Base-by-base conservation (phyloP, 1,139 yeast genomes). In the Suhomyces ambrosiae region DNA sequence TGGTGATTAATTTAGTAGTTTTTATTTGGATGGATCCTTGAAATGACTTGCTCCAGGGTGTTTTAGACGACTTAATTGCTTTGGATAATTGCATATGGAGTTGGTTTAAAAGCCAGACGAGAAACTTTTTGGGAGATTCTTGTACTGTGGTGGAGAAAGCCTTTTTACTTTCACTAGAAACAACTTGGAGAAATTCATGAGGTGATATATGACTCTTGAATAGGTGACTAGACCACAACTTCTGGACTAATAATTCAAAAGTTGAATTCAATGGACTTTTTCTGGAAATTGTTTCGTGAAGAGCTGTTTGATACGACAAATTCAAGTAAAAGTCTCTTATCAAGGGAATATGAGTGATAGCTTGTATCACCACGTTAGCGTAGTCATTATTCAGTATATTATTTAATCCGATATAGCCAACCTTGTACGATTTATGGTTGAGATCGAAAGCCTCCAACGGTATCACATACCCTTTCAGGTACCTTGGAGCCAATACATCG, bases 371-470 rank as follows among this genome's bases (percentile, higher is more conserved):
- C 1, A 76, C 85, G 48, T 80, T 82, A 26, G 79, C 63, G 48
- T 78, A 79, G 41, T 74, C 81, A 19, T 53, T 57, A 6, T 61
- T 58, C 31, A 71, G 64, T 35, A 79, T 65, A 47, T 76, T 76
- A 53, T 79, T 81, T 39, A 86, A 50, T 0, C 90, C 89, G 22
- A 85, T 65, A 49, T 64, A 82, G 0, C 95, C 95, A 3, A 82
- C 82, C 3, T 53, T 44, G 49, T 83, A 86, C 5, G 57, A 43
- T 12, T 65, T 60, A 15, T 70, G 71, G 27, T 62, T 56, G 28
- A 81, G 56, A 48, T 79, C 85, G 10, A 45, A 44, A 3, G 66
- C 53, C 4, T 35, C 33, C 5, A 31, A 30, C 1, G 45, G 45
- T 6, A 33, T 12, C 7, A 16, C 30, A 39, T 42, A 37, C 2